Evolutionary conservation across 2,329 filamentous ascomycete genomes (phyloP).

Genomic region (Thermothelomyces thermophilus): DNA sequence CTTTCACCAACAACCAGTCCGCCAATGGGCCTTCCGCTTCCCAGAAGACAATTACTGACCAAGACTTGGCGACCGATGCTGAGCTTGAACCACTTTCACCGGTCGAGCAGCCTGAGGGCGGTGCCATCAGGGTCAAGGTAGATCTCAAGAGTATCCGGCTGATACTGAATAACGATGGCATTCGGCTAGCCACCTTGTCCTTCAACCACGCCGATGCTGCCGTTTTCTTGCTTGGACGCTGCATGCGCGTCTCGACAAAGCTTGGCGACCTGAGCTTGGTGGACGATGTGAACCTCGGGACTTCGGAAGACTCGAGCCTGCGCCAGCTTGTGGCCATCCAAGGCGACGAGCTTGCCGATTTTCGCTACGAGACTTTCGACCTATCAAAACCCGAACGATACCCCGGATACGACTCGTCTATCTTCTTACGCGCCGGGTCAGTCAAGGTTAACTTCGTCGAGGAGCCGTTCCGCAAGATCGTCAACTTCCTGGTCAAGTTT

Average conservation of each 20-base stretch:
- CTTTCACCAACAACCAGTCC: conserved; percentile 61
- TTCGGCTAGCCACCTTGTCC: conserved; percentile 84
- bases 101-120: conserved; percentile 41
- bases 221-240: conserved; percentile 77
- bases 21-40: conserved; percentile 24
- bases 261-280: conserved; percentile 83
- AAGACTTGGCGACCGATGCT: conserved; percentile 35
- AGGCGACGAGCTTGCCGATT: conserved; percentile 90
- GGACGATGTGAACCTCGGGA: conserved; percentile 90
- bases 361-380: conserved; percentile 96
- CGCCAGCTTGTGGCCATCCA: conserved; percentile 90
- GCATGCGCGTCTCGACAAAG: conserved; percentile 80
- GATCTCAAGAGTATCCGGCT: conserved; percentile 89
- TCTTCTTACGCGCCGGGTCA: conserved; percentile 85
- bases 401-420: conserved; percentile 89
- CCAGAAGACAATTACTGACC: conserved; percentile 34
- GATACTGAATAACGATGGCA: conserved; percentile 95
- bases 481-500: conserved; percentile 97
- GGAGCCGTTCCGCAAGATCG: conserved; percentile 95
- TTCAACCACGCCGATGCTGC: conserved; percentile 89
- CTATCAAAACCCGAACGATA: conserved; percentile 62
- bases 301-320: conserved; percentile 70
- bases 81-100: conserved; percentile 32
- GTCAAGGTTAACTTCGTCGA: conserved; percentile 96
- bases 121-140: conserved; percentile 88